Evolutionary conservation across 805 yeast genomes (phyloP).

Genomic region (Blastobotrys chiropterorum): DNA sequence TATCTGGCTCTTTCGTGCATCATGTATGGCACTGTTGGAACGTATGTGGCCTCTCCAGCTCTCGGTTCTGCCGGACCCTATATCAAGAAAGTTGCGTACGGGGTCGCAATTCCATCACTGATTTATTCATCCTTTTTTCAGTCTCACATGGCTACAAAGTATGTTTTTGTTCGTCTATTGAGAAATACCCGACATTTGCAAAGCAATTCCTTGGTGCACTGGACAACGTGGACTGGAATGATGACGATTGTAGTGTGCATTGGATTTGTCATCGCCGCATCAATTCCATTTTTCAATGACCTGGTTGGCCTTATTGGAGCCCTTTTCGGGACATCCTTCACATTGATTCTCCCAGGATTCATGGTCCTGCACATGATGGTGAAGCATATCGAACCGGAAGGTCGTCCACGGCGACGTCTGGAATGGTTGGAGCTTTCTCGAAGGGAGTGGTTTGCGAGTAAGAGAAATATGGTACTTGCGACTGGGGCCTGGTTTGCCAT

Average conservation of each 20-base stretch:
- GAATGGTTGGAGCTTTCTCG: conserved; percentile 2
- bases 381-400: neutral
- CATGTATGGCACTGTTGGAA: conserved; percentile 5
- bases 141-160: conserved; percentile 6
- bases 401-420: neutral
- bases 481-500: conserved; percentile 5
- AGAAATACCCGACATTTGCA: conserved; percentile 3
- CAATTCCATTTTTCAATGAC: conserved; percentile 6
- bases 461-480: conserved; percentile 1
- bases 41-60: conserved; percentile 7
- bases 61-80: conserved; percentile 8
- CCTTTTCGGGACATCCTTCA: conserved; percentile 5
- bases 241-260: neutral
- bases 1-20: conserved; percentile 3
- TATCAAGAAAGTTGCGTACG: conserved; percentile 7
- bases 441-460: conserved; percentile 1
- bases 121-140: conserved; percentile 5
- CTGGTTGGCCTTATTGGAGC: conserved; percentile 5
- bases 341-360: conserved; percentile 7
- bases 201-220: conserved; percentile 2
- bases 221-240: conserved; percentile 5
- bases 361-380: conserved; percentile 3
- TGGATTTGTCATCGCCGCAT: conserved; percentile 4
- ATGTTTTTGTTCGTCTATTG: conserved; percentile 3
- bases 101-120: conserved; percentile 4